Evolutionary conservation across 805 yeast species (phyloP).

Genomic region (Zygotorulaspora chibaensis): DNA sequence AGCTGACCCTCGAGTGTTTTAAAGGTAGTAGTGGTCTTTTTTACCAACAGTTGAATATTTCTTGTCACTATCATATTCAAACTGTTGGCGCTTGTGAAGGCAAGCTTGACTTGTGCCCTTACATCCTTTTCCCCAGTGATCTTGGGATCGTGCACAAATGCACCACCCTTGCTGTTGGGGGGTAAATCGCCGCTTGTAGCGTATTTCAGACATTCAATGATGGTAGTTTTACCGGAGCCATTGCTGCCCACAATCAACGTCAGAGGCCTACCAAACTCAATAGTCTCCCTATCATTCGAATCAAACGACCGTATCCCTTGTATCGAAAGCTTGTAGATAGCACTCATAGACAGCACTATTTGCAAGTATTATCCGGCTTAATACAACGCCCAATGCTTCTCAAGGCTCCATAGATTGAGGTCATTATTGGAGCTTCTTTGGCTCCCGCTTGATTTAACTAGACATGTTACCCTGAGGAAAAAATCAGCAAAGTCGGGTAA

Average conservation of each 20-base stretch:
- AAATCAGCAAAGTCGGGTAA: background rate
- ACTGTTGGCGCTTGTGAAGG: constrained; percentile 69
- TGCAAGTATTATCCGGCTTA: too few species aligned
- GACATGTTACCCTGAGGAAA: background rate
- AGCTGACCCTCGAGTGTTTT: constrained; percentile 90
- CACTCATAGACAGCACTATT: constrained; percentile 34
- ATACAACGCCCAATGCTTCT: background rate
- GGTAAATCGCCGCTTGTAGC: constrained; percentile 96
- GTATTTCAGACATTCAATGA: constrained; percentile 89
- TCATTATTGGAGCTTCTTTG: too few species aligned
- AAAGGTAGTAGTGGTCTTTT: constrained; percentile 62
- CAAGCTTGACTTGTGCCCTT: constrained; percentile 85
- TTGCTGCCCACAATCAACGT: constrained; percentile 93
- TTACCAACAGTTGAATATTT: constrained; percentile 68
- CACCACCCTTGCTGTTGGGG: constrained; percentile 94
- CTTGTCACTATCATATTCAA: constrained; percentile 82
- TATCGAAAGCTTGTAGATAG: constrained; percentile 58
- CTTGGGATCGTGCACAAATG: constrained; percentile 90
- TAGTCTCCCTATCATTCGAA: constrained; percentile 76
- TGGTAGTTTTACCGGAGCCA: constrained; percentile 95
- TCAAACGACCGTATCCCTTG: constrained; percentile 91
- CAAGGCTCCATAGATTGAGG: background rate
- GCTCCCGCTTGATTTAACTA: background rate
- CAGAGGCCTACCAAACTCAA: constrained; percentile 84
- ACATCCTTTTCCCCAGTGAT: constrained; percentile 71